phyloP scores from a whole-genome alignment of 176 grass and related monocot genomes.

The Paspalum vaginatum region DNA sequence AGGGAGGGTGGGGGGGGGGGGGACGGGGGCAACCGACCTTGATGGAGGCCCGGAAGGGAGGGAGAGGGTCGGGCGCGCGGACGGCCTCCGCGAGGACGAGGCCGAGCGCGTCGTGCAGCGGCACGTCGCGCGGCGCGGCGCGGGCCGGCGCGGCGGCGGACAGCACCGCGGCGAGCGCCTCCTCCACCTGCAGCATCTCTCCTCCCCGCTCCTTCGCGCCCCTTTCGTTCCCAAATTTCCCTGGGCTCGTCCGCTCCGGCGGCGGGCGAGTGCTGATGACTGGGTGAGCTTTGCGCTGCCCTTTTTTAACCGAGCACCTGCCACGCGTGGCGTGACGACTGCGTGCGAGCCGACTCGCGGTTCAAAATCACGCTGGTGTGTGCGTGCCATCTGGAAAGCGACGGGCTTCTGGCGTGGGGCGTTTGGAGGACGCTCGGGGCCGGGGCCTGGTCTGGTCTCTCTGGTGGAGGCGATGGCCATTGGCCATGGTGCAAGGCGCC shows the following conservation, averaged over 20 bases:
- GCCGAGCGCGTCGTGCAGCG: constrained; percentile 67
- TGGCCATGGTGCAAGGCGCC: too few species aligned
- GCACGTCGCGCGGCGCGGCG: constrained; percentile 44
- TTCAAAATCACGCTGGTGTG: constrained; percentile 9
- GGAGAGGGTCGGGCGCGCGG: constrained; percentile 65
- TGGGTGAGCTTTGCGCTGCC: background rate
- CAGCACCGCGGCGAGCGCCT: constrained; percentile 71
- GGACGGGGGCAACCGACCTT: constrained; percentile 44
- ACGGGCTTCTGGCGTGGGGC: too few species aligned
- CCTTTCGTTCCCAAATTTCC: too few species aligned
- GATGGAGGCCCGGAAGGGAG: constrained; percentile 86
- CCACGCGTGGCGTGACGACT: constrained; percentile 9
- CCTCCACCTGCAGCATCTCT: constrained; percentile 64
- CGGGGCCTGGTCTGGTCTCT: too few species aligned
- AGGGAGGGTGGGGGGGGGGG: background rate
- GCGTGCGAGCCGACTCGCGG: background rate
- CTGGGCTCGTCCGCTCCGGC: background rate
- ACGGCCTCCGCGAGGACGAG: constrained; percentile 80
- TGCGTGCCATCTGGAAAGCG: too few species aligned
- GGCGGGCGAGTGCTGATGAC: too few species aligned
- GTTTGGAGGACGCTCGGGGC: too few species aligned
- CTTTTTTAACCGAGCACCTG: background rate
- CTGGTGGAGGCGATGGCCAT: too few species aligned
- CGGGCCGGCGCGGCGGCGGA: constrained; percentile 44
- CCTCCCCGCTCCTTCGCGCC: too few species aligned